Evolutionary conservation across 176 grass and related monocot genomes (phyloP), one percentile per base, ranked within the genome.

Genomic region (Juncus inflexus): DNA sequence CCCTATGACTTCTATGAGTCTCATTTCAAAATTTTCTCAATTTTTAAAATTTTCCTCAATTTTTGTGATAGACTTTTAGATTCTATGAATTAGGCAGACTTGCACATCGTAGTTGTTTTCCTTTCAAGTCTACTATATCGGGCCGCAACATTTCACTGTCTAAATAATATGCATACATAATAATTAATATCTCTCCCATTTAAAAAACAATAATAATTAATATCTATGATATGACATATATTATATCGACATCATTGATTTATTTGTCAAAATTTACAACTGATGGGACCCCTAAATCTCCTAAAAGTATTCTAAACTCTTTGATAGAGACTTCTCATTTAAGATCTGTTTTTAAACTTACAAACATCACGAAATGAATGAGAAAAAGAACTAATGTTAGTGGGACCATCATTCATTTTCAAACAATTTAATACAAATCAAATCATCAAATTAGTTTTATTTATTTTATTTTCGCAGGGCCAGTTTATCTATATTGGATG

Each of bases 401-500:
- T 53, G 28, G 0, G 45, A 55, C 11, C 4, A 69, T 40, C 55
- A 54, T 15, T 54, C 15, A 40, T 12, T 69, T n/a, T 70, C 67
- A 43, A 56, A 51, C 13, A 70, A 70, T 43, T 70, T 36, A 45
- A 43, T 39, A 51, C 53, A 43, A 58, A 8, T 7, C 52, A 58
- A 56, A 37, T 70, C 67, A 57, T 56, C 10, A 39, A 11, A 69
- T 47, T 9, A 47, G 9, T 16, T 12, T 41, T 42, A 37, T n/a
- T 41, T 36, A 43, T 42, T 12, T 56, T 55, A 56, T 37, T 57
- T 57, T 37, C 12, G 51, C 80, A 99, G 94, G 94, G 55, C 65
- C 79, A 62, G 80, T 82, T 11, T 99, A 79, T 65, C 38, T 86
- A 41, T 99, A 78, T 67, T 99, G 88, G 86, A 77, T 90, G 35